Evolutionary conservation across 805 yeast genomes (phyloP), one percentile per base, ranked within the genome.

Genomic region (Phaffomyces thermotolerans): DNA sequence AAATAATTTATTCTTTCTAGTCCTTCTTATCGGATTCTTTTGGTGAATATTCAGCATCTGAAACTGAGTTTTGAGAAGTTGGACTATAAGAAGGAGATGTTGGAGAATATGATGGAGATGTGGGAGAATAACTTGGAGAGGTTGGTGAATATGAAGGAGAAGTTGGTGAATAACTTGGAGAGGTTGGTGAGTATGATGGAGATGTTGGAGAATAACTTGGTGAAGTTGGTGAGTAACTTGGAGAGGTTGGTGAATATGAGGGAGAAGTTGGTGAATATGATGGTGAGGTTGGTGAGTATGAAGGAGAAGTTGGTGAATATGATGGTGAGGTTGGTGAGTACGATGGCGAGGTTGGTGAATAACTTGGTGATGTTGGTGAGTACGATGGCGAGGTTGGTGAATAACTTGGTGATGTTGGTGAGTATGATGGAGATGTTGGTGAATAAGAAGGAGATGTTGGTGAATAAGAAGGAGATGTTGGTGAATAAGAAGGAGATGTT

Each of bases 251-350:
- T 1, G 81, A 71, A 62, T 88, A 85, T 2, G 76, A 69, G 14
- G 79, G 78, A 8, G 77, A 70, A 4, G 45, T 63, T 37, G 71
- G 69, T 1, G 63, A 55, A 51, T 66, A 64, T 1, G 58, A 54
- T 44, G 79, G 78, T 4, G 85, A 77, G 1, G 95, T 83, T 41
- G 96, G 95, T 1, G 81, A 71, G 62, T 88, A 85, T 2, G 76
- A 69, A 14, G 79, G 78, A 8, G 77, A 70, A 4, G 45, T 63
- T 37, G 71, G 69, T 1, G 63, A 55, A 51, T 66, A 64, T 1
- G 58, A 54, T 44, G 79, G 78, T 4, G 85, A 77, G 1, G 95
- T 83, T 41, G 96, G 95, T 1, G 81, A 71, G 62, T 88, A 85
- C 2, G 76, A 69, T n/a, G 79, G 78, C 8, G 77, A 70, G 4